Evolutionary conservation across 768 basidiomycete genomes (phyloP), one percentile per base, ranked within the genome.

Genomic region (Hirschioporus abietinus): DNA sequence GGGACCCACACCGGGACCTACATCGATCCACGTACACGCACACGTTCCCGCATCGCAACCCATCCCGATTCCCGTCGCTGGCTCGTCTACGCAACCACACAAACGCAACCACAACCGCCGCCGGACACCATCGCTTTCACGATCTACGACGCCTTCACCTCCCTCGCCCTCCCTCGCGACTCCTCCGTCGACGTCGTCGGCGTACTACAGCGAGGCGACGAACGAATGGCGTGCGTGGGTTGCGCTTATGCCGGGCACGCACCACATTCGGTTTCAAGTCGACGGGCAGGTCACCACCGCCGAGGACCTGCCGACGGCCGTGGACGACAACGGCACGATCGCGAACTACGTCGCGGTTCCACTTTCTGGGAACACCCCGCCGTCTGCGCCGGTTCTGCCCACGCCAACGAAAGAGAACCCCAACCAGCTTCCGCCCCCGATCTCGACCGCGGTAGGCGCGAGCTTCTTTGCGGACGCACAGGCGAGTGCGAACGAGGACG

Each of bases 191-290:
- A 63, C 17, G 63, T 17, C 24, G 26, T 24, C 27, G 35, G 17
- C 63, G 27, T 20, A 36, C 35, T 25, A 6, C 63, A 52, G 36
- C 35, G 63, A 64, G 35, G 25, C 63, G 35, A n/a, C 34, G 52
- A 71, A 73, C 67, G 74, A 75, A 6, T 82, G 78, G 74, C 76
- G 73, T 42, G 72, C 78, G 5, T 74, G 74, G 71, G 78, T 88
- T 27, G 72, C 80, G 5, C 85, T 99, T 0, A 86, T 87, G 10
- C 94, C 95, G 0, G 96, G 96, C 18, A 95, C 95, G 0, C 95
- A 98, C 74, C 92, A 95, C 70, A 84, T 98, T 74, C 93, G 95
- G 66, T 99, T 97, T 82, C 86, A 98, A 70, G 92, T 99, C 68
- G 96, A 99, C 75, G 92, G 91, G 61, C 85, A 88, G 60, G 94